Base-by-base conservation (phyloP, 2,329 filamentous ascomycete species). In the Ampelomyces quisqualis region DNA sequence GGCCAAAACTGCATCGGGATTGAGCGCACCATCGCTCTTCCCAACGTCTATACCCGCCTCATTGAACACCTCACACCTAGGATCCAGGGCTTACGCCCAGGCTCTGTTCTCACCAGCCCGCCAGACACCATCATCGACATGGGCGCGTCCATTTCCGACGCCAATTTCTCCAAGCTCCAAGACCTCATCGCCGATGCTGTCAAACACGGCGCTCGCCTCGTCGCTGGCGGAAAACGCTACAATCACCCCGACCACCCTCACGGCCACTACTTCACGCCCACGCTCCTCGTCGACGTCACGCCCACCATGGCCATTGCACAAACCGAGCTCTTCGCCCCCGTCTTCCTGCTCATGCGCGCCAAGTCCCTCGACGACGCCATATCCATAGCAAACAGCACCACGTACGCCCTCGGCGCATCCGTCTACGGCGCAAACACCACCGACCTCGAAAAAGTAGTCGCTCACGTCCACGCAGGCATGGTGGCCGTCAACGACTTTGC, bases 1-100 rank as follows among this genome's bases (percentile, higher is more conserved):
- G 93, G 93, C 1, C 93, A 98, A 69, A 98, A 98, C 72, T 98
- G 93, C 70, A 91, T 98, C 62, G 93, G 93, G 40, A 91, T 96
- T 54, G 93, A 98, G 73, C 86, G 93, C 40, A 84, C 97, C 61
- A 84, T 97, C 55, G 88, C 86, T 17, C 78, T 87, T 11, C 84
- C 88, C 1, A 74, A 73, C n/a, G 77, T 88, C 36, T 95, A 97
- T 72, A 77, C 86, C 48, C 75, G 75, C 40, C 79, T 98, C 15
- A 72, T 95, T 37, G 69, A 75, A 4, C 76, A 82, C 46, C 79
- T 98, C 14, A 78, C 82, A 36, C 84, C 86, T 8, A 84, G 86
- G 47, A 88, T 97, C 52, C 76, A 77, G 47, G 77, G 78, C 8
- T 75, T 98, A 11, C 84, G 88, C 14, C 76, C 93, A 1, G 93